These are phyloP conservation scores for Psilocybe sp. DNA, from an alignment of 768 basidiomycete genomes.

Conservation along the genomic window DNA sequence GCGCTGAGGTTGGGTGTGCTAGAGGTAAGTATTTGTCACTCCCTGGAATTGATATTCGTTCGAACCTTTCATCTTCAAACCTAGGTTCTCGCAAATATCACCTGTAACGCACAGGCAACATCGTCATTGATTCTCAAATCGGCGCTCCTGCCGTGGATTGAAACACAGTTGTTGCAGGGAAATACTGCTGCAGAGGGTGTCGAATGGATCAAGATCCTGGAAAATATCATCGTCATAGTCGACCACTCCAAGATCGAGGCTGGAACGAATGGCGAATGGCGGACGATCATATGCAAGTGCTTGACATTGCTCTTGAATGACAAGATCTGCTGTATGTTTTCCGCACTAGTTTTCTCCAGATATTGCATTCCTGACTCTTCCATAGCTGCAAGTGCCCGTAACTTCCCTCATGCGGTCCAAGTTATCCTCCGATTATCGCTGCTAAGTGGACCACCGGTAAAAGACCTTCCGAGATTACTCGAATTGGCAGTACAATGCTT, in stretches of 20 bases:
- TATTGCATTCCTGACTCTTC: no score
- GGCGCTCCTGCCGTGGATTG: conserved; percentile 77
- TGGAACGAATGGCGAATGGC: conserved; percentile 61
- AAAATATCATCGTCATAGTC: conserved; percentile 55
- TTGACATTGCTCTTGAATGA: conserved; percentile 37
- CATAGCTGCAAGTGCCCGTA: conserved; percentile 4
- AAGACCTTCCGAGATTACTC: conserved; percentile 29
- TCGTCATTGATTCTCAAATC: conserved; percentile 71
- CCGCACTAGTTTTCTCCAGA: not conserved
- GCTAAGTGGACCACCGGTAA: conserved; percentile 23
- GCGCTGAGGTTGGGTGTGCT: conserved; percentile 56
- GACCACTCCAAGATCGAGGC: conserved; percentile 50
- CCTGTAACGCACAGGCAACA: conserved; percentile 65
- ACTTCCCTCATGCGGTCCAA: conserved; percentile 18
- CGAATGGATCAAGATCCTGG: conserved; percentile 65
- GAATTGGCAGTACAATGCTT: conserved; percentile 23
- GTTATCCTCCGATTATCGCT: conserved; percentile 35
- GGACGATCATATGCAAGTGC: conserved; percentile 50
- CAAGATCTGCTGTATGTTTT: conserved; percentile 23
- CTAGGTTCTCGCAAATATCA: conserved; percentile 74
- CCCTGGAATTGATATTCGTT: not conserved
- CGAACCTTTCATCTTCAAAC: not conserved
- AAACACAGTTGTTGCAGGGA: conserved; percentile 55
- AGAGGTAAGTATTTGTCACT: conserved; percentile 47
- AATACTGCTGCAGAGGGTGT: conserved; percentile 37